Evolutionary conservation across 805 yeast species (phyloP).

Genomic region (Myxozyma sirexii): DNA sequence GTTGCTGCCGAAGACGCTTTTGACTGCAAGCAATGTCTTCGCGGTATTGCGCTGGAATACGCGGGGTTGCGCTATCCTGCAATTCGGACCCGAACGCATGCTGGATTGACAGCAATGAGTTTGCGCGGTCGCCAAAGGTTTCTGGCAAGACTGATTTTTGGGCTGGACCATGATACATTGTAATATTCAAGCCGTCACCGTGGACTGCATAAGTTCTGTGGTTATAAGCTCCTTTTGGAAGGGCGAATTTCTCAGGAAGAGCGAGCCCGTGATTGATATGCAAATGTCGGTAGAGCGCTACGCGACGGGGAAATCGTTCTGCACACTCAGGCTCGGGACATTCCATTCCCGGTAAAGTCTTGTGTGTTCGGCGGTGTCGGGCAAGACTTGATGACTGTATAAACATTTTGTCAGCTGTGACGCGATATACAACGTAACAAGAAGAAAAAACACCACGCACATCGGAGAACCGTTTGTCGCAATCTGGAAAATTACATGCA

Average conservation of each 20-base stretch:
- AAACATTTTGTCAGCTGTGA: background rate
- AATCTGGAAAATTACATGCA: conserved; percentile 76
- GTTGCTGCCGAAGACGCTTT: background rate
- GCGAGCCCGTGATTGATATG: background rate
- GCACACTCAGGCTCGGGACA: conserved; percentile 13
- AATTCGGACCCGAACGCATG: background rate
- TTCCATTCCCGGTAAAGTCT: conserved; percentile 32
- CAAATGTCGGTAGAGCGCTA: conserved; percentile 3
- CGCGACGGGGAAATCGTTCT: conserved; percentile 6
- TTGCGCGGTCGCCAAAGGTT: background rate
- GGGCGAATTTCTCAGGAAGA: background rate
- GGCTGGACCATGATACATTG: too few species aligned
- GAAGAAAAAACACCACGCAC: conserved; percentile 7
- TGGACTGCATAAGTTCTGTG: too few species aligned
- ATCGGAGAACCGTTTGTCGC: conserved; percentile 76
- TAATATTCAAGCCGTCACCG: too few species aligned
- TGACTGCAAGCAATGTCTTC: background rate
- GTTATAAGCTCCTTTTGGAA: too few species aligned
- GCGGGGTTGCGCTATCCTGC: background rate
- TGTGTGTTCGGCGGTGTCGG: conserved; percentile 72
- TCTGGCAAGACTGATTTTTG: background rate
- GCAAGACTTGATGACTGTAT: conserved; percentile 55
- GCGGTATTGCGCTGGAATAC: background rate
- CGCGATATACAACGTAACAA: background rate
- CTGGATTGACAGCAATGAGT: background rate